Base-by-base conservation (phyloP, 2,329 filamentous ascomycete genomes). In the Fusarium palustre region DNA sequence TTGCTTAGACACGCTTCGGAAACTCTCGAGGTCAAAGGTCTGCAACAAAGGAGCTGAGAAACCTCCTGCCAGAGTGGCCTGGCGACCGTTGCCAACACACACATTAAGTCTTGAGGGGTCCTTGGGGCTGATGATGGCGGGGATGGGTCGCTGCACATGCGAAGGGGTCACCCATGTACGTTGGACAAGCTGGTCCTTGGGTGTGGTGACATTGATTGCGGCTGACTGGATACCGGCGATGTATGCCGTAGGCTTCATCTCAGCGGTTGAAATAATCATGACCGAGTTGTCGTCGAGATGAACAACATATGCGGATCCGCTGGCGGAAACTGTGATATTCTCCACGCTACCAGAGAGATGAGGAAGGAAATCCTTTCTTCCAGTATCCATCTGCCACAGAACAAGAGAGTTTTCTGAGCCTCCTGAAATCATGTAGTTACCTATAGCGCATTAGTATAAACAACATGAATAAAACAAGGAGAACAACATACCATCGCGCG, bases 401-500 rank as follows among this genome's bases (percentile, higher is more conserved):
- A 97, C 92, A 42, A 99, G 84, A 22, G 93, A 92, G 10, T 93
- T 94, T 80, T 99, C 96, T 24, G 90, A 89, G 33, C 96, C 96
- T 76, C 96, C 96, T 59, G 96, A 98, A 54, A 99, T 90, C 62
- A 99, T 81, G 78, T 99, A 99, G 76, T 97, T 94, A 52, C 93
- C 92, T 96, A 71, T 16, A 11, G 50, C 45, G 48, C 47, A 74
- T 82, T 65, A 82, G 82, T 69, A 65, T 5, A 18, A 24, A 16
- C 2, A 33, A 25, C 2, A 2, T 31, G 9, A 39, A 4, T 16
- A 18, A 48, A n/a, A 10, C 7, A 12, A n/a, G 12, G n/a, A 25
- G 8, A 3, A 20, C 7, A 25, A 46, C 77, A 41, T 86, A 93
- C 95, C 94, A 84, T 99, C 96, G 71, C 85, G 85, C 16, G 96